Percentiles rank a stretch among this genome's conserved stretches.
Evolutionary conservation across 345 rosid genomes (phyloP).

Genomic region (Brassica rapa): DNA sequence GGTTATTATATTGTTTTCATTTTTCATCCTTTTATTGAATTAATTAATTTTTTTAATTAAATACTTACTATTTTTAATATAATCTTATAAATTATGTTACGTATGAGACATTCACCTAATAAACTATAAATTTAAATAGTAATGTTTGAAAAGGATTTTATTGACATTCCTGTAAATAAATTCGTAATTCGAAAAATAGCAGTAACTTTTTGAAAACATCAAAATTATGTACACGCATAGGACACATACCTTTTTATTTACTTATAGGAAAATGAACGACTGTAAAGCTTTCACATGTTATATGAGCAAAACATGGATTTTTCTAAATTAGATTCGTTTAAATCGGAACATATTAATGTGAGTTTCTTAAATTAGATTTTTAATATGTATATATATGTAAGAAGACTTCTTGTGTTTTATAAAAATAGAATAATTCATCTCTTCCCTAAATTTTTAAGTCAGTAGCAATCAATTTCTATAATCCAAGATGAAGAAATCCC

Average conservation of each 20-base stretch:
- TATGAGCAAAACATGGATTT: background rate
- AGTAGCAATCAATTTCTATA: background rate
- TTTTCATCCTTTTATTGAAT: too few relatives aligned
- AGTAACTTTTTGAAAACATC: too few relatives aligned
- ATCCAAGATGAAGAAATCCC: background rate
- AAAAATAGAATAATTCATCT: background rate
- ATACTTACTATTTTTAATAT: background rate
- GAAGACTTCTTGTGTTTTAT: background rate
- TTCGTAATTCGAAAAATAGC: too few relatives aligned
- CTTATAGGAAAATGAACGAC: too few relatives aligned
- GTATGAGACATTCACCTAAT: background rate
- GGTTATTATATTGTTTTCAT: background rate
- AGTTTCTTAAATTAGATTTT: background rate
- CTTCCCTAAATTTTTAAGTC: background rate
- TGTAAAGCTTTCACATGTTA: background rate
- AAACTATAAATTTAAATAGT: background rate
- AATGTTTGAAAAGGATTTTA: background rate
- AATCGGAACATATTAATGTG: background rate
- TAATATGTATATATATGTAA: background rate
- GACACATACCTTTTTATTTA: background rate
- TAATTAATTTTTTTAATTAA: too few relatives aligned
- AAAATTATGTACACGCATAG: background rate
- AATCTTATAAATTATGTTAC: background rate
- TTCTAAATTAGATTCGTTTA: background rate
- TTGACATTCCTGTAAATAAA: too few relatives aligned